Base-by-base conservation (phyloP, 108 stramenopile species). In the Nannochloropsis salina region DNA sequence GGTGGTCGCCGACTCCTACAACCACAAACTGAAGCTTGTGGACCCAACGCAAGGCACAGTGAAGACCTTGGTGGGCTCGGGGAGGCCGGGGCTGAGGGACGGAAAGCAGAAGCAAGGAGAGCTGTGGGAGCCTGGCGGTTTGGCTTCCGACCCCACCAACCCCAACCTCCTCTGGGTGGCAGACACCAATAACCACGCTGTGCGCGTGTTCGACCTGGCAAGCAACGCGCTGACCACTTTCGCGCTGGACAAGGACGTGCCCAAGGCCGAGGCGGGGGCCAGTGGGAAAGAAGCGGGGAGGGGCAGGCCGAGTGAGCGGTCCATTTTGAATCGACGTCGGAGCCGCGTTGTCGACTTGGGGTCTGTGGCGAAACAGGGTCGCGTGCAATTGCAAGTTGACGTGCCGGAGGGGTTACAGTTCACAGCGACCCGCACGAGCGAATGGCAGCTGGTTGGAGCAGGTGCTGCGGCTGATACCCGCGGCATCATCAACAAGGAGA, bases 11-110 rank as follows among this genome's bases (percentile, higher is more conserved):
- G 61, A 74, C n/a, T 74, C 61, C 20, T 74, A 74, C 6, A 74
- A 74, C 61, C 61, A 74, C 61, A 74, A 74, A 74, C 61, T 74
- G 4, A 74, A 74, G 61, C 61, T 74, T n/a, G 61, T 74, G 15
- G 61, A 74, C 61, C 61, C 61, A 4, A n/a, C 61, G 61, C 61
- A 74, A 74, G 61, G 61, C 61, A n/a, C 61, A 74, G 61, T 74
- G 20, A 74, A 74, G 61, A 74, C 61, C 15, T 74, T 74, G 61
- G 61, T 8, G 61, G 61, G 61, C n/a, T 74, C 61, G 61, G 61
- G 61, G 1, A 74, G n/a, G 61, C 61, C 61, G n/a, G 61, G 61
- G 61, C 61, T 74, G 61, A 74, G 61, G 20, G 61, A 74, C 61
- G 61, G 61, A n/a, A 74, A 74, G 61, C 61, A 74, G n/a, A n/a